Percentiles rank a stretch among this genome's conserved stretches.
Conservation (phyloP, 306 rosid genomes). For the Fagus crenata region DNA sequence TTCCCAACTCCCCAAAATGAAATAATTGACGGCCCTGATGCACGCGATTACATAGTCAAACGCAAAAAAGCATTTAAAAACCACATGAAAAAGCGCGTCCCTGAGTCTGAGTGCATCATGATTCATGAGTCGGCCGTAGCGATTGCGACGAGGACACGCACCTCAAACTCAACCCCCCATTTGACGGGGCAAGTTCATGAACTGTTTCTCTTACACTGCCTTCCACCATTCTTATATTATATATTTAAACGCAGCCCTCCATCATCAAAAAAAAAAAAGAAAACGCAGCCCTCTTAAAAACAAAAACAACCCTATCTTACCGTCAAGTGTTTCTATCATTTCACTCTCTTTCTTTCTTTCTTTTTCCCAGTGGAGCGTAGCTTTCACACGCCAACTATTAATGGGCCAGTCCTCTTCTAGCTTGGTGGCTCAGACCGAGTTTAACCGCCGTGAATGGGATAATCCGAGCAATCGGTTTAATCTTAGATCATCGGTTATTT, state of each 20-base stretch:
- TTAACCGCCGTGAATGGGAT: constrained; percentile 1
- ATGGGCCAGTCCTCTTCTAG: constrained; percentile 78
- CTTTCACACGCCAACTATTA: background rate
- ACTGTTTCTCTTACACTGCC: too few species aligned
- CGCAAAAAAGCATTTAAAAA: background rate
- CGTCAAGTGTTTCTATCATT: too few species aligned
- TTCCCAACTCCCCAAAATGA: background rate
- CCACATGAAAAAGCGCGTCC: constrained; percentile 19
- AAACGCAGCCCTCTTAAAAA: background rate
- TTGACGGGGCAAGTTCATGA: constrained; percentile 42
- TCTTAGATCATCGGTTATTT: constrained; percentile 14
- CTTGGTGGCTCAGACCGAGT: constrained; percentile 29
- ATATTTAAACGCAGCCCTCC: background rate
- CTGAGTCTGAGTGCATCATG: background rate
- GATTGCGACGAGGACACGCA: constrained; percentile 38
- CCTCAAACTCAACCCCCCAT: constrained; percentile 8
- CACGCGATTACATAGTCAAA: background rate
- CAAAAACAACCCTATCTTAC: too few species aligned
- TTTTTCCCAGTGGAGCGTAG: constrained; percentile 14
- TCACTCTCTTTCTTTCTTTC: background rate
- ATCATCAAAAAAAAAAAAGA: background rate
- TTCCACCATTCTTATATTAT: too few species aligned
- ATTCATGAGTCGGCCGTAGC: constrained; percentile 11
- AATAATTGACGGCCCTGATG: background rate
- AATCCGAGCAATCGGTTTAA: constrained; percentile 26